phyloP scores from a whole-genome alignment of 257 asterid species.

The Primulina huaijiensis region DNA sequence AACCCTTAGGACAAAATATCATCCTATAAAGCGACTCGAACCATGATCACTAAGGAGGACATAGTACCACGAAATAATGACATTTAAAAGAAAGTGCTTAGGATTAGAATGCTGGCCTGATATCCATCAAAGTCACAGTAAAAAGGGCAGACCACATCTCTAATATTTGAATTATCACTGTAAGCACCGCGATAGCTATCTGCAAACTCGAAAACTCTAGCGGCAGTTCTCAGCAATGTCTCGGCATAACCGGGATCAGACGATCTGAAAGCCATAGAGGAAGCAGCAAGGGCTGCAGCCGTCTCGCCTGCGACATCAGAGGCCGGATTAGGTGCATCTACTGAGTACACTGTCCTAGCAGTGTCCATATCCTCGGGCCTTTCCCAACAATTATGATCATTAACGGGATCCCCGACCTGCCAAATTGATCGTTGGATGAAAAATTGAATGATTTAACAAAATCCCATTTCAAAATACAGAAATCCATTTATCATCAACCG shows the following conservation, averaged over 20 bases:
- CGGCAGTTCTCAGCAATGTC: conserved; percentile 60
- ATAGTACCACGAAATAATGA: not conserved
- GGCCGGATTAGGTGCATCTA: conserved; percentile 96
- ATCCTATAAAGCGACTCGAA: not conserved
- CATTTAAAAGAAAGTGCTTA: not conserved
- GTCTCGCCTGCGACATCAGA: conserved; percentile 96
- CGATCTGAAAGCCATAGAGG: conserved; percentile 73
- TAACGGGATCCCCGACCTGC: conserved; percentile 91
- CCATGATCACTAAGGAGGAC: not conserved
- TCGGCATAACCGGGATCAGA: conserved; percentile 77
- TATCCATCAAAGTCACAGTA: conserved; percentile 96
- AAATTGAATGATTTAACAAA: not conserved
- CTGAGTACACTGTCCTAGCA: conserved; percentile 72
- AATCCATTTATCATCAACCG: not conserved
- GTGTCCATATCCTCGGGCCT: conserved; percentile 99
- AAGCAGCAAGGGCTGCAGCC: conserved; percentile 96
- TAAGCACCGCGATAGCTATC: conserved; percentile 85
- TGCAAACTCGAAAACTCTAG: conserved; percentile 68
- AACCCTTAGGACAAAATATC: not conserved
- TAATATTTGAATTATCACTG: conserved; percentile 67
- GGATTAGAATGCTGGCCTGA: conserved; percentile 49
- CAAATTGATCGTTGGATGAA: not conserved
- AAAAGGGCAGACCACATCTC: conserved; percentile 77
- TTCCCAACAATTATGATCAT: conserved; percentile 94
- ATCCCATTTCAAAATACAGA: not conserved